A percentile compares a stretch with the other conserved stretches of the same genome.
Evolutionary conservation across 2,329 filamentous ascomycete species (phyloP).

Genomic region (Fusarium dlaminii): DNA sequence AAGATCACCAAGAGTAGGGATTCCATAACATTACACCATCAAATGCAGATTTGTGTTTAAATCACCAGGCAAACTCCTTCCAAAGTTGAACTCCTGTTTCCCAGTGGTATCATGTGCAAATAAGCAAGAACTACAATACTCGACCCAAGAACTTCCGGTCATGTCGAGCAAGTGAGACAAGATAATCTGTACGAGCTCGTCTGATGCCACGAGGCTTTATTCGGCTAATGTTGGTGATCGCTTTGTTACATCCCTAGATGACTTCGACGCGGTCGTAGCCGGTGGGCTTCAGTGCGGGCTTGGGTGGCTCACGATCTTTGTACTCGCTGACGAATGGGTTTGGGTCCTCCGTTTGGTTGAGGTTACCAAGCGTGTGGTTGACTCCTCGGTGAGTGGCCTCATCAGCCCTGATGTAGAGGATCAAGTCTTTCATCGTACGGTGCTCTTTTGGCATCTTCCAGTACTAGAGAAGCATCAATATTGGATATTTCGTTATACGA

Average conservation of each 20-base stretch:
- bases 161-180: background rate
- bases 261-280: slow-evolving; percentile 90
- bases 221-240: background rate
- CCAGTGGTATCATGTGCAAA: slow-evolving; percentile 22
- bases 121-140: background rate
- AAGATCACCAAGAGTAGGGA: slow-evolving; percentile 22
- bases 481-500: background rate
- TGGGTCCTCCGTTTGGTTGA: slow-evolving; percentile 85
- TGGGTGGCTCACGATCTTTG: slow-evolving; percentile 74
- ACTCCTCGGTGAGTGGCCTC: slow-evolving; percentile 93
- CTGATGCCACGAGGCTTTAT: background rate
- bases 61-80: background rate
- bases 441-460: slow-evolving; percentile 92
- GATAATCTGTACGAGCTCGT: background rate
- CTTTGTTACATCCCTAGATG: slow-evolving; percentile 54
- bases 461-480: slow-evolving; percentile 61
- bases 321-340: slow-evolving; percentile 92
- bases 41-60: background rate
- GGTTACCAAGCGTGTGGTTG: slow-evolving; percentile 92
- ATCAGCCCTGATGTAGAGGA: slow-evolving; percentile 89
- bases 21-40: background rate
- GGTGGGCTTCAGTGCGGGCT: slow-evolving; percentile 68
- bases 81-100: slow-evolving; percentile 3
- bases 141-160: background rate
- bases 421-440: slow-evolving; percentile 83